Base-by-base conservation (phyloP, 176 grass and related monocot species). In the Elaeis guineensis region DNA sequence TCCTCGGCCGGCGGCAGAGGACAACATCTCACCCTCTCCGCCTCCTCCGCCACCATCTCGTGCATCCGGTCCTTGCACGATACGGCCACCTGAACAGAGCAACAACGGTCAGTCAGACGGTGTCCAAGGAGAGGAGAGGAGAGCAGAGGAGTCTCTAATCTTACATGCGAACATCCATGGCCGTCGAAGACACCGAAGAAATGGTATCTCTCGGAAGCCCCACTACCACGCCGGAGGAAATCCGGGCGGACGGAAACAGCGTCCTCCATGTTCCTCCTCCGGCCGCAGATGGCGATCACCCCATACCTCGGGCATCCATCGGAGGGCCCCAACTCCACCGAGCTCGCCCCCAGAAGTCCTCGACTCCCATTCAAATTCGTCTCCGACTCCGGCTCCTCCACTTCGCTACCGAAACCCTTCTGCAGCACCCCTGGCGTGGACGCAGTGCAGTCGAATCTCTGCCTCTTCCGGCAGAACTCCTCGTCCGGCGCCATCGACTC, bases 261-360 rank as follows among this genome's bases (percentile, higher is more conserved):
- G 49, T 96, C 91, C 69, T 96, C 91, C 91, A 96, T 96, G 53
- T 96, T 78, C 77, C 80, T 90, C 69, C 91, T 71, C 6, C 83
- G 63, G 1, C 91, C 91, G 64, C 86, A 85, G 17, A 96, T 74
- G 11, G 86, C 79, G 17, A 52, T 79, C 1, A 82, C 57, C 53
- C 91, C 91, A 58, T 63, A 90, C 64, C 14, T 65, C 7, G 57
- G 63, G 63, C 0, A 55, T 3, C 58, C 54, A 59, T 29, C 55
- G 5, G 17, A 24, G 50, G 17, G 63, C 75, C 18, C 64, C 64
- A 9, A 51, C 71, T 51, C 57, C 66, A 1, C 57, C 60, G 11
- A 19, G 4, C 28, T 28, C 7, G 11, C 14, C 17, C 17, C 17
- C 24, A 5, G 60, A 63, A 32, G 28, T 12, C 17, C 22, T 25